Evolutionary conservation across 1,284 basidiomycete genomes (phyloP).

Genomic region (Anthracocystis panici-leucophaei): DNA sequence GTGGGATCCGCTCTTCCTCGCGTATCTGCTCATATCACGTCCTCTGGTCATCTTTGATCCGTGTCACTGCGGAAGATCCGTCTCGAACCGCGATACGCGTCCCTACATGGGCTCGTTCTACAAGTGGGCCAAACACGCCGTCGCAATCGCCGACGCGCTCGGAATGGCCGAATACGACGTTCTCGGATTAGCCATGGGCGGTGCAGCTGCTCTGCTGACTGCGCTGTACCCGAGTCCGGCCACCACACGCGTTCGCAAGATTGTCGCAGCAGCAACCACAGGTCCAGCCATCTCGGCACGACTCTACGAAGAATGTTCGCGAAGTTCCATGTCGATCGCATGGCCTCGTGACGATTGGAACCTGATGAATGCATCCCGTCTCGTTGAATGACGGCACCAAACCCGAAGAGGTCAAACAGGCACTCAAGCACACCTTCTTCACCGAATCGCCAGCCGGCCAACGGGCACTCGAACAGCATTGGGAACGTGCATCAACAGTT

Average conservation of each 20-base stretch:
- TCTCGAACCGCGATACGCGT: constrained; percentile 41
- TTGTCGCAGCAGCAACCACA: constrained; percentile 32
- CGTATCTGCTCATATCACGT: constrained; percentile 49
- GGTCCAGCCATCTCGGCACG: constrained; percentile 41
- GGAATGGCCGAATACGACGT: constrained; percentile 36
- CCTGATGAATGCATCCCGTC: constrained; percentile 38
- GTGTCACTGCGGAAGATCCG: constrained; percentile 38
- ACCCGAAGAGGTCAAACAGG: constrained; percentile 40
- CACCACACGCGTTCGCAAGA: constrained; percentile 37
- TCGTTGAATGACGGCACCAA: constrained; percentile 37
- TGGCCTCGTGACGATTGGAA: constrained; percentile 50
- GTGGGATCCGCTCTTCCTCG: constrained; percentile 52
- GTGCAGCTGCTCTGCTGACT: constrained; percentile 36
- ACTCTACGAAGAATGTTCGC: constrained; percentile 44
- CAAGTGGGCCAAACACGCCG: constrained; percentile 46
- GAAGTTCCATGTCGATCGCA: constrained; percentile 44
- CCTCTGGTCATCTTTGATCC: constrained; percentile 43
- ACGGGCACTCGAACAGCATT: constrained; percentile 33
- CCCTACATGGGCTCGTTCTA: constrained; percentile 48
- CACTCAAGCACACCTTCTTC: constrained; percentile 35
- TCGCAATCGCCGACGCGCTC: constrained; percentile 36
- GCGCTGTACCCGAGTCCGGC: constrained; percentile 31
- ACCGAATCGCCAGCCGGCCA: constrained; percentile 28
- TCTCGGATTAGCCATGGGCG: constrained; percentile 33
- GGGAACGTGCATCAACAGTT: constrained; percentile 40